Evolutionary conservation across 768 basidiomycete species (phyloP).

Genomic region (Tylopilus vinaceipallidus): DNA sequence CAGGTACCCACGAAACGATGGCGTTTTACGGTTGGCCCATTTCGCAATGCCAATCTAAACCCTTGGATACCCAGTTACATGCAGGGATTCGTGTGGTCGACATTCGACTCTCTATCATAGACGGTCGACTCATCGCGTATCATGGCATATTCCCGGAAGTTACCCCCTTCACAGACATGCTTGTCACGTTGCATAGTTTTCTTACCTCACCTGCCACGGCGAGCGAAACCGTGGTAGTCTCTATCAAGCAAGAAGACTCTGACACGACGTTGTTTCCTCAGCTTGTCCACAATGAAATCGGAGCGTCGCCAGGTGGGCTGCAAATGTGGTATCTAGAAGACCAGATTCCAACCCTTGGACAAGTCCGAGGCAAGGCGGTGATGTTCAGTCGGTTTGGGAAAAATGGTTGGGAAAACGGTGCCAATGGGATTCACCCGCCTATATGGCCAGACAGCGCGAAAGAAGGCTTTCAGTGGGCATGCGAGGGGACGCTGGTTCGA

Average conservation of each 20-base stretch:
- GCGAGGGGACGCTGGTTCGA: constrained; percentile 63
- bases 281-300: constrained; percentile 65
- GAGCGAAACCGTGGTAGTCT: constrained; percentile 79
- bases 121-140: constrained; percentile 67
- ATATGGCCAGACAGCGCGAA: constrained; percentile 80
- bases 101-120: constrained; percentile 69
- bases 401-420: constrained; percentile 67
- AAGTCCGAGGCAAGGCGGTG: constrained; percentile 82
- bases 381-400: constrained; percentile 80
- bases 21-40: constrained; percentile 84
- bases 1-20: constrained; percentile 39
- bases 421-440: constrained; percentile 84
- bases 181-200: constrained; percentile 60
- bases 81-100: constrained; percentile 83
- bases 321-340: constrained; percentile 84
- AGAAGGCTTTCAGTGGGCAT: constrained; percentile 76
- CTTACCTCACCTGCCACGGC: constrained; percentile 54
- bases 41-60: constrained; percentile 77
- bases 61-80: constrained; percentile 65
- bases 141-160: constrained; percentile 77
- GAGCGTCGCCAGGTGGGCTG: constrained; percentile 44
- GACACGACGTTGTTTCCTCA: constrained; percentile 54
- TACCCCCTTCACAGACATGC: constrained; percentile 63
- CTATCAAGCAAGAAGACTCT: constrained; percentile 85
- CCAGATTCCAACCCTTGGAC: constrained; percentile 74